These are phyloP conservation scores for Aspergillus campestris DNA, from an alignment of 495 filamentous ascomycete species.

Conservation along the genomic window DNA sequence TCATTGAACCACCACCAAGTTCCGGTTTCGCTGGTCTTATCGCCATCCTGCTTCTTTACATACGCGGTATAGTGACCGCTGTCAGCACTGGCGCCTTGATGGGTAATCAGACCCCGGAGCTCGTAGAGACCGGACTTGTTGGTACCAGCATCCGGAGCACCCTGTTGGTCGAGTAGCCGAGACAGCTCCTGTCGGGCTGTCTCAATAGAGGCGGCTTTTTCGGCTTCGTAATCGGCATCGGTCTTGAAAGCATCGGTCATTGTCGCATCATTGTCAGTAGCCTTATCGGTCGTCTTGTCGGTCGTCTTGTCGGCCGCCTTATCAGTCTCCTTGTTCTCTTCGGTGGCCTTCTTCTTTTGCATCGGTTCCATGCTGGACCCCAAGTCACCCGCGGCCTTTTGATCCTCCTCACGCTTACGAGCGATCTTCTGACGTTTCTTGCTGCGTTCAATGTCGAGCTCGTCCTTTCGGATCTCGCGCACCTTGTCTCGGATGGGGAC, in stretches of 20 bases:
- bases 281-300: too few species aligned
- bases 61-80: conserved; percentile 97
- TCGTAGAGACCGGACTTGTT: conserved; percentile 95
- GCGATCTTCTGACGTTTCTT: conserved; percentile 80
- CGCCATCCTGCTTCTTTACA: conserved; percentile 78
- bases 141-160: conserved; percentile 66
- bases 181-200: conserved; percentile 78
- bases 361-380: conserved; percentile 31
- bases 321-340: conserved; percentile 41
- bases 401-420: conserved; percentile 50
- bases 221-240: conserved; percentile 83
- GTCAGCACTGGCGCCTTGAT: conserved; percentile 93
- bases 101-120: conserved; percentile 89
- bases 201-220: conserved; percentile 62
- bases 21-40: conserved; percentile 66
- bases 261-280: conserved; percentile 50
- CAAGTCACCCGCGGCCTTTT: conserved; percentile 32
- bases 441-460: conserved; percentile 79
- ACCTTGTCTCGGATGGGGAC: conserved; percentile 92
- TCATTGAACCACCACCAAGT: conserved; percentile 99
- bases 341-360: conserved; percentile 42
- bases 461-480: conserved; percentile 88
- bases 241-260: conserved; percentile 81
- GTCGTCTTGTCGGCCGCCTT: conserved; percentile 42
- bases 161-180: conserved; percentile 58